Base-by-base conservation (phyloP, 495 filamentous ascomycete species). In the Opeltia flavorubescens region DNA sequence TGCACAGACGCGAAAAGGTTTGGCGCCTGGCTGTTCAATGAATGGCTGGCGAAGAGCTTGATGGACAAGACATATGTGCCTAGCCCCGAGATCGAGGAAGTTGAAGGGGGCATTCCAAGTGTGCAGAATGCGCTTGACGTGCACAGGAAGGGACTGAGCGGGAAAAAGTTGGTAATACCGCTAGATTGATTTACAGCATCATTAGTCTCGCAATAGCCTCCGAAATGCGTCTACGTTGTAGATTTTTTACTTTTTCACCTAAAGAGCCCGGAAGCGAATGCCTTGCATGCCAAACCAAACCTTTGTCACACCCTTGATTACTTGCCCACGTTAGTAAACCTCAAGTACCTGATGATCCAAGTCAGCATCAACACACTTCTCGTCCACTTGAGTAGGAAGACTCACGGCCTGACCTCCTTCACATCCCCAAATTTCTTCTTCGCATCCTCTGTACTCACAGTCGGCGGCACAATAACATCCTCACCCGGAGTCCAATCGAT, bases 381-480 rank as follows among this genome's bases (percentile, higher is more conserved):
- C 18, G 5, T 35, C 33, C 18, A 13, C 33, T 15, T 5, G 5
- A 35, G 5, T 1, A 33, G 34, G 8, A 27, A 46, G 44, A 55
- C 61, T 63, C 68, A 81, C 55, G 77, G 76, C 71, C 78, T 83
- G 43, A 81, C 63, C 64, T 76, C 78, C 55, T 70, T 62, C 30
- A 83, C 68, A 47, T 78, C 65, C 26, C 75, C 76, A 62, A 83
- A 83, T 64, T 83, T 82, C 64, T 70, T 71, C 66, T 67, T 71
- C 28, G 78, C 79, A 55, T 78, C 79, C 51, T 70, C 69, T 11
- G 76, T 83, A 11, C 62, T 70, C 31, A 83, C 75, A 21, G 64
- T 64, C 15, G 78, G 76, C 18, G 80, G 80, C 21, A 83, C 73
- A 56, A 83, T 81, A 27, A 82, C 77, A 55, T 84, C 80, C 30